Conservation (phyloP, 2,329 filamentous ascomycete genomes). For the Emergomyces africanus region DNA sequence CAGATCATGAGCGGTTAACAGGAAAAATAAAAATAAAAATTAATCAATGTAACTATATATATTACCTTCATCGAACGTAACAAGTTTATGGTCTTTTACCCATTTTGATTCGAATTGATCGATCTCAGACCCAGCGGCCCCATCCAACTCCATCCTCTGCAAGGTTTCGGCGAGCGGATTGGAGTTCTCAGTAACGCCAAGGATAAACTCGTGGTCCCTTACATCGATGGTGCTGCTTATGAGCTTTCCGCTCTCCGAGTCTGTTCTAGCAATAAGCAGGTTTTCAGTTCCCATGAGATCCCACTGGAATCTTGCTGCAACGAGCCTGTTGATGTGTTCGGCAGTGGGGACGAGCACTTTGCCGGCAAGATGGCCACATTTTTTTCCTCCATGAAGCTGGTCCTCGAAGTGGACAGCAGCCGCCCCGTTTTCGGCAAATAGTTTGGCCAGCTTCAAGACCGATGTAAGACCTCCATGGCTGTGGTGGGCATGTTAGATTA, state of each 20-base stretch:
- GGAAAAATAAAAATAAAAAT: background rate
- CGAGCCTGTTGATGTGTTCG: slow-evolving; percentile 91
- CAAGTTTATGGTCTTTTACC: slow-evolving; percentile 72
- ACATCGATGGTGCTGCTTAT: slow-evolving; percentile 85
- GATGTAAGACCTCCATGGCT: slow-evolving; percentile 83
- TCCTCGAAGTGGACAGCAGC: slow-evolving; percentile 97
- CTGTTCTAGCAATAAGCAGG: slow-evolving; percentile 84
- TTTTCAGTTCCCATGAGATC: slow-evolving; percentile 96
- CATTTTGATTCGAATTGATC: slow-evolving; percentile 76
- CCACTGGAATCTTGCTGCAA: slow-evolving; percentile 92
- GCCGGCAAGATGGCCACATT: slow-evolving; percentile 91
- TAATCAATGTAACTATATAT: background rate
- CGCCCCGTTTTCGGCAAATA: slow-evolving; percentile 94
- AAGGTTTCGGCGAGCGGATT: slow-evolving; percentile 78
- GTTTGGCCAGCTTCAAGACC: slow-evolving; percentile 89
- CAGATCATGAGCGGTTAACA: background rate
- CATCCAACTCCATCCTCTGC: slow-evolving; percentile 74
- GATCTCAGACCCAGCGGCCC: slow-evolving; percentile 66
- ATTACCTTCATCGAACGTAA: slow-evolving; percentile 77
- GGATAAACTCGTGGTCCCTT: slow-evolving; percentile 93
- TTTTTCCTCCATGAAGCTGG: slow-evolving; percentile 95
- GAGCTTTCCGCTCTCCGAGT: slow-evolving; percentile 86
- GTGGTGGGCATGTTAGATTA: background rate
- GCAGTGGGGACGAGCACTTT: slow-evolving; percentile 90
- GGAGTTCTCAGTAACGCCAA: slow-evolving; percentile 66